phyloP scores from a whole-genome alignment of 2,329 filamentous ascomycete genomes.

The Penicillium sp. region DNA sequence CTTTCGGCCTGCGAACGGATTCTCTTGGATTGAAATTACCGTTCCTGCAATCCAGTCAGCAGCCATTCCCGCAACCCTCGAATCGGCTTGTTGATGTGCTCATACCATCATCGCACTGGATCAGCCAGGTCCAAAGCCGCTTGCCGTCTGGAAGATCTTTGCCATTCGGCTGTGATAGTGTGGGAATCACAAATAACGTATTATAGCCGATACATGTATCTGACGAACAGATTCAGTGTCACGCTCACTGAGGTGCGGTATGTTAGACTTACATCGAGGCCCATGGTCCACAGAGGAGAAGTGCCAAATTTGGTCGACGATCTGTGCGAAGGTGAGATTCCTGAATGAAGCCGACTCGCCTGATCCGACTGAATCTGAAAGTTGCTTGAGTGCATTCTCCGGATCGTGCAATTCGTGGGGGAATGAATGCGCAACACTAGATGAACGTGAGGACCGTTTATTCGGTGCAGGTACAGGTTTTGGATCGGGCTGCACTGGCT shows the following conservation, averaged over 20 bases:
- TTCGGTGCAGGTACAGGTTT: constrained; percentile 17
- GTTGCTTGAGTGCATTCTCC: constrained; percentile 31
- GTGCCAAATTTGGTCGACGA: constrained; percentile 69
- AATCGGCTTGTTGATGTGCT: not conserved
- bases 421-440: constrained; percentile 6
- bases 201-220: constrained; percentile 70
- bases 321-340: constrained; percentile 52
- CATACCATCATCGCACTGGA: constrained; percentile 62
- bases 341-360: constrained; percentile 27
- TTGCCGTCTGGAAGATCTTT: constrained; percentile 47
- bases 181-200: constrained; percentile 48
- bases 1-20: constrained; percentile 49
- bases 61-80: not conserved
- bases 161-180: constrained; percentile 40
- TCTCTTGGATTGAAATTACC: constrained; percentile 66
- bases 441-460: constrained; percentile 10
- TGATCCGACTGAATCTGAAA: constrained; percentile 21
- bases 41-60: constrained; percentile 50
- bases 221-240: constrained; percentile 31
- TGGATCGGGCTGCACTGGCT: constrained; percentile 42
- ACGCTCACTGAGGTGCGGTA: constrained; percentile 8
- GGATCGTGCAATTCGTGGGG: constrained; percentile 27
- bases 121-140: constrained; percentile 67
- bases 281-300: constrained; percentile 71
- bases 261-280: constrained; percentile 51